Base-by-base conservation (phyloP, 2,329 filamentous ascomycete species). In the Drechslera avenae region DNA sequence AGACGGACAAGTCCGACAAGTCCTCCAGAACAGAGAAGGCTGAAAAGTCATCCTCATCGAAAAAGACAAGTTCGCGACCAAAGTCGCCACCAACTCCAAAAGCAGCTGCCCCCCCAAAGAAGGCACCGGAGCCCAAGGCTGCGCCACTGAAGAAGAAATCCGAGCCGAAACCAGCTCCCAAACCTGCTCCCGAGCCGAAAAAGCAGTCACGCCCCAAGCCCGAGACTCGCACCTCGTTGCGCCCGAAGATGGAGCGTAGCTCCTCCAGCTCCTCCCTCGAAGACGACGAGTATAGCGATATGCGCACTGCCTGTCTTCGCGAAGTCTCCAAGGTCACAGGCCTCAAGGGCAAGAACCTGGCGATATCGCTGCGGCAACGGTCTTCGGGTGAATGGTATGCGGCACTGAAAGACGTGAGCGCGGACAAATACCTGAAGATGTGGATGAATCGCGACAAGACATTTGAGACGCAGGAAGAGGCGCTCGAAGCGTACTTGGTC, bases 351-450 rank as follows among this genome's bases (percentile, higher is more conserved):
- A 56, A 59, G 14, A 56, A 51, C 14, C 58, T 68, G 2, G 54
- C 62, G 0, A 47, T 68, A 17, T 56, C 56, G 6, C 41, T 62
- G 28, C 60, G 60, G 39, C 60, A 68, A 36, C 57, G 60, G 2
- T 65, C 60, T 18, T 52, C 34, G 1, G 58, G 59, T 13, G 54
- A 51, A 9, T 68, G 63, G 62, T 68, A 68, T 41, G 64, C 58
- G 0, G 64, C 64, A 2, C 49, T 68, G 7, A 68, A 68, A 33
- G 64, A 68, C 16, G 21, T 50, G 13, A 49, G 51, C n/a, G 54
- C 57, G 7, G 64, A 65, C 39, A 68, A 66, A 44, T 68, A 68
- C 31, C 46, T 68, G 26, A 66, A 66, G 46, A 65, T 66, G 63
- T 68, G 64, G 64, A 68, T 61, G 62, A 64, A 68, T 18, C 56